Percentiles rank a stretch among this genome's conserved stretches.
Conservation (phyloP, 306 rosid genomes). For the Prunus kanzakura region DNA sequence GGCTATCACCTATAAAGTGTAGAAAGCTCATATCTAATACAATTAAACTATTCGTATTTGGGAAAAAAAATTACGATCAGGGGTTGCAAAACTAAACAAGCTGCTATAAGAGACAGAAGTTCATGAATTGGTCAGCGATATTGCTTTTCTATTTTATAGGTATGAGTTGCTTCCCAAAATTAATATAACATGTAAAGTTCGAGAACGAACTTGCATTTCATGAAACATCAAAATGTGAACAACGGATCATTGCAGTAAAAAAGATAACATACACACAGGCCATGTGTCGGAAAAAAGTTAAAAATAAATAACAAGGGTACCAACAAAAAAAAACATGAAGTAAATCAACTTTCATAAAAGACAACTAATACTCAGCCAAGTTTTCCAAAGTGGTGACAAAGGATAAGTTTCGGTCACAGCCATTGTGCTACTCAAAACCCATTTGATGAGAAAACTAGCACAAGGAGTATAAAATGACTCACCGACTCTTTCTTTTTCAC, state of each 20-base stretch:
- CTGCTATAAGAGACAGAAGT: background rate
- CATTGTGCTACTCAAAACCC: conserved; percentile 2
- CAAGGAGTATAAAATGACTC: background rate
- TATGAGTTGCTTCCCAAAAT: background rate
- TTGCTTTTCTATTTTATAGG: background rate
- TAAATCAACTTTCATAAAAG: background rate
- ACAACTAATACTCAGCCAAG: background rate
- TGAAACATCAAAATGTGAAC: background rate
- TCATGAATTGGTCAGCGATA: background rate
- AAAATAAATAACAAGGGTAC: background rate
- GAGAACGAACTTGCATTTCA: background rate
- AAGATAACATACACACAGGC: no score
- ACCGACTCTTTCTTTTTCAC: background rate
- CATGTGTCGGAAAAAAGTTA: background rate
- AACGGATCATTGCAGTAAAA: background rate
- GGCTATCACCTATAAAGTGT: background rate
- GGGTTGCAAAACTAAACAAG: background rate
- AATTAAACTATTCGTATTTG: background rate
- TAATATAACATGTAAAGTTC: background rate
- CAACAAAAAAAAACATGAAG: background rate
- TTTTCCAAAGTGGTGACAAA: background rate
- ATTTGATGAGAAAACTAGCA: background rate
- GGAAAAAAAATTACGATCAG: background rate
- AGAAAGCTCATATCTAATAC: background rate
- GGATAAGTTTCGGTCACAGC: background rate